phyloP scores from a whole-genome alignment of 2,329 filamentous ascomycete genomes.

The Eutypella sp. region DNA sequence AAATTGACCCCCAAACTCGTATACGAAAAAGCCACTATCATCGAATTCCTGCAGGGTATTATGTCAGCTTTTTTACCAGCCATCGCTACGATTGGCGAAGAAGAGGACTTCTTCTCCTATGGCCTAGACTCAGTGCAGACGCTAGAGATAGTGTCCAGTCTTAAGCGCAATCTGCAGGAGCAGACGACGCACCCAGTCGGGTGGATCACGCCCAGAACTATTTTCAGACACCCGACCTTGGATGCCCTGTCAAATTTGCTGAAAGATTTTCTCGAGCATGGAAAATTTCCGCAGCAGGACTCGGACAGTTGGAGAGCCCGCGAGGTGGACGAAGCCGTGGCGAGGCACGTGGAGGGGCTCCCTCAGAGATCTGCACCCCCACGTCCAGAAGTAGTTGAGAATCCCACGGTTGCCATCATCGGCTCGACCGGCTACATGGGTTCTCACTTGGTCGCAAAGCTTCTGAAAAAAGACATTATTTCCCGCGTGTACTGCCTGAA shows the following conservation, averaged over 20 bases:
- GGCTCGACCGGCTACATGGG: constrained; percentile 16
- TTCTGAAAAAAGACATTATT: constrained; percentile 7
- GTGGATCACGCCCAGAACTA: constrained; percentile 11
- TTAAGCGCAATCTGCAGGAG: constrained; percentile 8
- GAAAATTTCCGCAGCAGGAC: constrained; percentile 4
- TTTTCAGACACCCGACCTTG: constrained; percentile 11
- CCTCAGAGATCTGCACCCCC: neutral
- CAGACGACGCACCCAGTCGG: constrained; percentile 1
- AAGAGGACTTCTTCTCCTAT: constrained; percentile 11
- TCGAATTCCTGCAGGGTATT: constrained; percentile 1
- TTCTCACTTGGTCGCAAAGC: neutral
- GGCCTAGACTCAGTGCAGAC: constrained; percentile 14
- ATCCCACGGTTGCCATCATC: constrained; percentile 7
- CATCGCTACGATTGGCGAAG: constrained; percentile 2
- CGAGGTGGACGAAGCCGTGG: constrained; percentile 5
- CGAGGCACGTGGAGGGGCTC: constrained; percentile 2
- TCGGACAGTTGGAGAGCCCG: neutral
- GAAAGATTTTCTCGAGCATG: constrained; percentile 9
- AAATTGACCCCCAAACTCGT: neutral
- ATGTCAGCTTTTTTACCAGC: neutral
- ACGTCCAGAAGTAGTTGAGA: neutral
- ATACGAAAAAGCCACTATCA: constrained; percentile 3
- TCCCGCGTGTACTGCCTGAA: constrained; percentile 8
- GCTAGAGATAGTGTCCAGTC: constrained; percentile 5
- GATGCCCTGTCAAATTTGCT: constrained; percentile 4